phyloP scores from a whole-genome alignment of 2,329 filamentous ascomycete genomes.

The Diaporthe capsici region DNA sequence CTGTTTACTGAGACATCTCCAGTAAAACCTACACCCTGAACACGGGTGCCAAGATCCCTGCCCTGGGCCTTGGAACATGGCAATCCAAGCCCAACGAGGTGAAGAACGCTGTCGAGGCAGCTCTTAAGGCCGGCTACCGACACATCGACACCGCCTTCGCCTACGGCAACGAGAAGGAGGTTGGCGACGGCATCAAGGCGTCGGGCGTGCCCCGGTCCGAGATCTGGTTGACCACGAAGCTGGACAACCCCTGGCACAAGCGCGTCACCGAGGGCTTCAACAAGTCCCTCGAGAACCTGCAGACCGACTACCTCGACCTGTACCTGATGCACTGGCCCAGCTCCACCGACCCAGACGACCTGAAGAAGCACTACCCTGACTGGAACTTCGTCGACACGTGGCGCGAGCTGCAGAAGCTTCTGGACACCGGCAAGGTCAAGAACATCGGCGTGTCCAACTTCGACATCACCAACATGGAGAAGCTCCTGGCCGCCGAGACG shows the following conservation, averaged over 20 bases:
- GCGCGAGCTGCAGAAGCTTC: conserved; percentile 79
- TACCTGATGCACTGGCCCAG: conserved; percentile 82
- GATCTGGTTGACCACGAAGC: conserved; percentile 84
- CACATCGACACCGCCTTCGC: conserved; percentile 84
- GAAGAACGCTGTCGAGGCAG: conserved; percentile 77
- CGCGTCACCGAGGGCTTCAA: conserved; percentile 74
- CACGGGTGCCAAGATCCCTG: conserved; percentile 83
- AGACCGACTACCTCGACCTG: conserved; percentile 76
- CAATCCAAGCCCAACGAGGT: conserved; percentile 80
- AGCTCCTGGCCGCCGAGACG: conserved; percentile 75
- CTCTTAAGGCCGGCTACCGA: conserved; percentile 77
- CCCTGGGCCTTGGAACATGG: conserved; percentile 84
- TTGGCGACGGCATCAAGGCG: conserved; percentile 75
- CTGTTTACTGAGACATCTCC: not conserved
- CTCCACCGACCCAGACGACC: conserved; percentile 72
- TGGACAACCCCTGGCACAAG: conserved; percentile 80
- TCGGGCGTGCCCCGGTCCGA: conserved; percentile 75
- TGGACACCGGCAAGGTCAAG: conserved; percentile 77
- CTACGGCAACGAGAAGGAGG: conserved; percentile 82
- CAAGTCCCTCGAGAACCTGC: conserved; percentile 71
- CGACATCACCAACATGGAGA: conserved; percentile 83
- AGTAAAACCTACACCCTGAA: conserved; percentile 77
- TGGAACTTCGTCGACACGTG: conserved; percentile 89
- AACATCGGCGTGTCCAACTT: conserved; percentile 93
- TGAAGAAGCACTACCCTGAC: conserved; percentile 78